Base-by-base conservation (phyloP, 106 monocot genomes). In the Apostasia shenzhenica region DNA sequence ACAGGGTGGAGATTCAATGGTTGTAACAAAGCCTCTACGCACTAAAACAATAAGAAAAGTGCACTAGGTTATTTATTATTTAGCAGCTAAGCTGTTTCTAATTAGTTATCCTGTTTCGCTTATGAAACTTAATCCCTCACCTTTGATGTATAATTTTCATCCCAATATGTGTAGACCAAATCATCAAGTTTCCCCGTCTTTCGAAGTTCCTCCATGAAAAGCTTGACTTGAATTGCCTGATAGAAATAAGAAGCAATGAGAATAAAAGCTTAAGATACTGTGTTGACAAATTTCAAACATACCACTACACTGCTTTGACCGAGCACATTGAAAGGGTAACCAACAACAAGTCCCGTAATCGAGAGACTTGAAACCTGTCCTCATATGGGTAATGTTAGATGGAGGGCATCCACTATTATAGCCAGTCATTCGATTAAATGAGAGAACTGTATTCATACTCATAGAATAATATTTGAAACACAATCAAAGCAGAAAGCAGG, bases 91-190 rank as follows among this genome's bases (percentile, higher is more conserved):
- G 26, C 26, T 26, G 26, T 26, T 26, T 26, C 26, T 26, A 26
- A 26, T 26, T 26, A 26, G 26, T 26, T 26, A 26, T 26, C 26
- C 26, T 26, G 26, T 26, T 26, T 26, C 26, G 26, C 26, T 48
- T 43, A 49, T 49, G 43, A 44, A 63, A 46, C 63, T n/a, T 7
- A 48, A 12, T 8, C 37, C 13, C 64, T 63, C 67, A 94, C 94
- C 91, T 82, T 91, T 77, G 91, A 91, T 62, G 86, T 95, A 58
- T 73, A 95, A 62, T 86, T 88, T 80, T 91, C 95, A 80, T 95
- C 80, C 95, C 88, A 95, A 53, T 91, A 95, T 58, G 95, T 86
- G 70, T 88, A 95, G 40, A 14, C 61, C 41, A 86, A 13, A 6
- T 72, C 82, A 69, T 88, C 75, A 63, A 95, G 84, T 70, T 75